Evolutionary conservation across 345 rosid genomes (phyloP).

Genomic region (Corchorus capsularis): DNA sequence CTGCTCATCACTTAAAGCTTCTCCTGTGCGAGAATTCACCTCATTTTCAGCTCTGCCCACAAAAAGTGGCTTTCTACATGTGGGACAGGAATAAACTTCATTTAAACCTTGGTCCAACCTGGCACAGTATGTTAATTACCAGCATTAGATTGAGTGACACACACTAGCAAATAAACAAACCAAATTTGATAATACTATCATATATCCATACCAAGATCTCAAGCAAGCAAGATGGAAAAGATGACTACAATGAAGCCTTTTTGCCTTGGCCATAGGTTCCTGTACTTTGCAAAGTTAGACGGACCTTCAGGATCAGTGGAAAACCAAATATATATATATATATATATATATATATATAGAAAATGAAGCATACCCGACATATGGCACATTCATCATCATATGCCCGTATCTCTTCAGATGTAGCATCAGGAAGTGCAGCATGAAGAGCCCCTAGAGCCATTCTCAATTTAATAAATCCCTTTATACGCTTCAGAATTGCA

Average conservation of each 20-base stretch:
- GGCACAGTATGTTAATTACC: constrained; percentile 38
- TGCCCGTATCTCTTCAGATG: constrained; percentile 77
- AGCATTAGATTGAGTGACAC: constrained; percentile 24
- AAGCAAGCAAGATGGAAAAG: constrained; percentile 97
- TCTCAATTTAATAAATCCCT: constrained; percentile 84
- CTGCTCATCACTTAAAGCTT: constrained; percentile 69
- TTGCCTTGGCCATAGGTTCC: constrained; percentile 99
- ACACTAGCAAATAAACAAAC: constrained; percentile 20
- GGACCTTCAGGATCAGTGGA: constrained; percentile 18
- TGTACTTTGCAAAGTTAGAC: constrained; percentile 41
- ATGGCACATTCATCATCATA: constrained; percentile 99
- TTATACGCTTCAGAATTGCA: constrained; percentile 84
- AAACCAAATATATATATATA: no score
- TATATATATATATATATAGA: no score
- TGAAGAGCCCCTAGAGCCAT: constrained; percentile 87
- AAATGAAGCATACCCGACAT: constrained; percentile 73
- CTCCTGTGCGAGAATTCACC: constrained; percentile 45
- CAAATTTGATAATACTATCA: constrained; percentile 4
- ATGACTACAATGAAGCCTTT: constrained; percentile 87
- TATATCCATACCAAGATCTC: constrained; percentile 83
- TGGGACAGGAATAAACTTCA: constrained; percentile 92
- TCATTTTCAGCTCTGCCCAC: constrained; percentile 65
- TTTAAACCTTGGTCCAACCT: constrained; percentile 99
- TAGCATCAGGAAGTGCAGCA: constrained; percentile 99
- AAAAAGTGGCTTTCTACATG: constrained; percentile 98